Evolutionary conservation across 768 basidiomycete species (phyloP), one percentile per base, ranked within the genome.

Genomic region (Hericium alpestre): DNA sequence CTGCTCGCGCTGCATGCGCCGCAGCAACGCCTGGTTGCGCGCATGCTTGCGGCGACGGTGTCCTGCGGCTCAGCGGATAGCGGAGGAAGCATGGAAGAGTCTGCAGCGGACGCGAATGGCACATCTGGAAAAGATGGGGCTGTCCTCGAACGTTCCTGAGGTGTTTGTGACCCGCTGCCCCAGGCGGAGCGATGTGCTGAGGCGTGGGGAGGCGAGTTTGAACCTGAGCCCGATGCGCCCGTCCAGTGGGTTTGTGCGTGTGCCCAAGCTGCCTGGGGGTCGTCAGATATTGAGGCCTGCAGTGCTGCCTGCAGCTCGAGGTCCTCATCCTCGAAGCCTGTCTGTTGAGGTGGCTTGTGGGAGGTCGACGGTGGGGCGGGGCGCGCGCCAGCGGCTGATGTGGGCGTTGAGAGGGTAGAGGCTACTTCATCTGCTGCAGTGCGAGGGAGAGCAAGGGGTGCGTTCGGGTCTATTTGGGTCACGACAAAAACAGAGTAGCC

Each of bases 401-500:
- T 25, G 16, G 78, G 76, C 64, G 83, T 81, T 20, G 84, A 76
- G 9, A 90, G 73, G 18, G 79, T 78, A 4, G 80, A 76, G 1
- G 87, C 85, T 48, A 90, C 69, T 46, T 82, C 77, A 64, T 94
- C 93, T 16, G 86, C 84, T 50, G 84, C 82, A 2, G 79, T 80
- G 51, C 78, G 84, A 56, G 84, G 76, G 51, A 91, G 73, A 27
- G 77, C 78, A 16, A 80, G 68, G 9, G 75, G 73, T 20, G 69
- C 75, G 15, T 76, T 69, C 3, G 80, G 76, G 66, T 93, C 81
- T 2, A 72, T 72, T 63, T 84, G 83, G 32, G 79, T 75, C 2
- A 94, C 84, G 6, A 77, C 88, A 66, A 95, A 90, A 16, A 86
- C 82, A 20, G 84, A 92, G 69, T 86, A 93, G 16, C 85, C 90